These are phyloP conservation scores for Cercophora samala DNA, from an alignment of 495 filamentous ascomycete genomes.

Conservation along the genomic window DNA sequence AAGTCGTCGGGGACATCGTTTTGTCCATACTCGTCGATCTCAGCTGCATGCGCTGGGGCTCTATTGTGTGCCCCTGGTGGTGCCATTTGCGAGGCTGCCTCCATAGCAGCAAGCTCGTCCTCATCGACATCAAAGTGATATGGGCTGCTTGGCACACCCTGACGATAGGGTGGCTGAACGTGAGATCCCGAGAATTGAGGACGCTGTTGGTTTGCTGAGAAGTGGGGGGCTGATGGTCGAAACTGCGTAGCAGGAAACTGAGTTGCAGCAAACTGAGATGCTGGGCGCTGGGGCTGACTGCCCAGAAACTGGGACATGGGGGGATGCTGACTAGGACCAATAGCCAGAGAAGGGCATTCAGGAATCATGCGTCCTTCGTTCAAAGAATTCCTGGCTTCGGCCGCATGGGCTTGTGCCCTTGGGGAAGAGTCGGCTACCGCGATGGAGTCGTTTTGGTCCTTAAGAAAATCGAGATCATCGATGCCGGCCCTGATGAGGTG, in stretches of 20 bases:
- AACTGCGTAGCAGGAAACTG: too few relatives aligned
- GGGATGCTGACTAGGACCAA: neutral
- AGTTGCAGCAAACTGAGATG: too few relatives aligned
- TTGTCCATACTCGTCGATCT: conserved; percentile 6
- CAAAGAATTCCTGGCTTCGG: conserved; percentile 11
- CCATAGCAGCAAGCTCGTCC: conserved; percentile 32
- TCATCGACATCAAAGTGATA: conserved; percentile 34
- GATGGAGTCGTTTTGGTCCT: conserved; percentile 25
- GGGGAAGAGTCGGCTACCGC: conserved; percentile 23
- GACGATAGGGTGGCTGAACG: neutral
- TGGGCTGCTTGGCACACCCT: neutral
- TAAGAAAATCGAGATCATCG: conserved; percentile 36
- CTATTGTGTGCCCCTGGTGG: neutral
- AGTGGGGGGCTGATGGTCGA: neutral
- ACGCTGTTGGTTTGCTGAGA: neutral
- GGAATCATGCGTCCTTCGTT: conserved; percentile 31
- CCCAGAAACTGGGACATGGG: neutral
- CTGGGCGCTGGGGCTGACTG: neutral
- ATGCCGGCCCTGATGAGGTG: conserved; percentile 37
- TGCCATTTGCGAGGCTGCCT: neutral
- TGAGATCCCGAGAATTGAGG: neutral
- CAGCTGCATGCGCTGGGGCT: neutral
- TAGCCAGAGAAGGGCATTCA: conserved; percentile 35
- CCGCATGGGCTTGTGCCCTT: conserved; percentile 8
- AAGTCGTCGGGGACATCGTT: conserved; percentile 56